phyloP scores from a whole-genome alignment of 129 eudicot genomes.

The Rutidosis leptorrhynchoides region DNA sequence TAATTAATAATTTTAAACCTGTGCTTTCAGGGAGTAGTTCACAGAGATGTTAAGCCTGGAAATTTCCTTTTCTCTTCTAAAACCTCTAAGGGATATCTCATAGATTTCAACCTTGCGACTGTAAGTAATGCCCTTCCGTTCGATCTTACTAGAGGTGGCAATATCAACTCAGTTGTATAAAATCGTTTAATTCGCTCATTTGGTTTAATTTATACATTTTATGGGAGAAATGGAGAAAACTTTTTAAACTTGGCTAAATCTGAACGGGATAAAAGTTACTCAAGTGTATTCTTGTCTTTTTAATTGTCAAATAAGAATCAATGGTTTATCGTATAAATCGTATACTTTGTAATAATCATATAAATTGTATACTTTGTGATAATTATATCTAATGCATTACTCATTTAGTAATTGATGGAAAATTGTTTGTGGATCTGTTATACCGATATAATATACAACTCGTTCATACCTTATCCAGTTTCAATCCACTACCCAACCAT shows the following conservation, averaged over 20 bases:
- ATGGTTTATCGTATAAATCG: not conserved
- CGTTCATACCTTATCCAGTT: not conserved
- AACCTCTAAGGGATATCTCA: constrained; percentile 67
- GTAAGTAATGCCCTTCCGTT: constrained; percentile 34
- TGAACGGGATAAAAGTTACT: not conserved
- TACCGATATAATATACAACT: not conserved
- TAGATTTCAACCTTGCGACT: constrained; percentile 95
- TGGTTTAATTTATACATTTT: not conserved
- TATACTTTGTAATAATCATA: not conserved
- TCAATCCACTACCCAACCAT: not conserved
- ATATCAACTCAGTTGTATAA: not conserved
- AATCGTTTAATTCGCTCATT: not conserved
- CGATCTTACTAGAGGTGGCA: constrained; percentile 1
- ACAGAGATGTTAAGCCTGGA: constrained; percentile 99
- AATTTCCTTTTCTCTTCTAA: constrained; percentile 82
- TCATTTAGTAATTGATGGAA: not conserved
- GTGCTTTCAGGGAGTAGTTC: constrained; percentile 77
- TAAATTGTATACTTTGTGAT: not conserved
- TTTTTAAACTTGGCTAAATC: not conserved
- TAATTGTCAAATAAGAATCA: not conserved
- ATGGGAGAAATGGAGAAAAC: not conserved
- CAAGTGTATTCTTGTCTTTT: not conserved
- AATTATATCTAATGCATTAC: not conserved
- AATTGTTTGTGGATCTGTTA: not conserved
- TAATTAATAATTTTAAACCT: constrained; percentile 13